These are phyloP conservation scores for Lathyrus sativus DNA, from an alignment of 306 rosid genomes.

Conservation along the genomic window DNA sequence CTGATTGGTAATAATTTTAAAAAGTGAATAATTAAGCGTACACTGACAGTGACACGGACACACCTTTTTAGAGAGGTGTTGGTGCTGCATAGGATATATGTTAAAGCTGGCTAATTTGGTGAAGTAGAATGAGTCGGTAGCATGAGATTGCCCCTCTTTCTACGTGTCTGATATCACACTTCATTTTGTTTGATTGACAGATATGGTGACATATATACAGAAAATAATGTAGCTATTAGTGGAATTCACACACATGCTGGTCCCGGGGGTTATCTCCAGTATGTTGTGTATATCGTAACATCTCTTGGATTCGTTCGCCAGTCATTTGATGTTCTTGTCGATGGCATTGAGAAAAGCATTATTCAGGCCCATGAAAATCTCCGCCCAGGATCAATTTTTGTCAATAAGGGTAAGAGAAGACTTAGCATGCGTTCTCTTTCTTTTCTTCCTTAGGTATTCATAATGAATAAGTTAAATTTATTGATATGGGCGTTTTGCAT, in stretches of 20 bases:
- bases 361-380: slow-evolving; percentile 85
- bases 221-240: slow-evolving; percentile 89
- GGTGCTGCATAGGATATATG: no score
- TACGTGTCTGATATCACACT: slow-evolving; percentile 25
- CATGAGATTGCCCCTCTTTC: background rate
- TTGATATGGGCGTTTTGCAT: slow-evolving; percentile 7
- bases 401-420: slow-evolving; percentile 66
- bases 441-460: slow-evolving; percentile 24
- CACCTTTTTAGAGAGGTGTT: no score
- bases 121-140: slow-evolving; percentile 5
- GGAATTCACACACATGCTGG: slow-evolving; percentile 99
- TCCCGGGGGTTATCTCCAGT: slow-evolving; percentile 97
- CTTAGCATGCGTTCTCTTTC: background rate
- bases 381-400: slow-evolving; percentile 81
- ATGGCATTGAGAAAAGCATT: slow-evolving; percentile 86
- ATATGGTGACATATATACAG: slow-evolving; percentile 84
- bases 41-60: no score
- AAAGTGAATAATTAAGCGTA: no score
- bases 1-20: no score
- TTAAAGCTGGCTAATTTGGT: background rate
- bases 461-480: slow-evolving; percentile 12
- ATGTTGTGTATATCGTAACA: slow-evolving; percentile 80
- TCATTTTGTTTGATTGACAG: slow-evolving; percentile 57
- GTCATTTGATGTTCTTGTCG: slow-evolving; percentile 87
- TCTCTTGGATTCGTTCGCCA: slow-evolving; percentile 95